A percentile compares a stretch with the other conserved stretches of the same genome.
phyloP scores from a whole-genome alignment of 306 rosid genomes.

The Citrullus colocynthis region DNA sequence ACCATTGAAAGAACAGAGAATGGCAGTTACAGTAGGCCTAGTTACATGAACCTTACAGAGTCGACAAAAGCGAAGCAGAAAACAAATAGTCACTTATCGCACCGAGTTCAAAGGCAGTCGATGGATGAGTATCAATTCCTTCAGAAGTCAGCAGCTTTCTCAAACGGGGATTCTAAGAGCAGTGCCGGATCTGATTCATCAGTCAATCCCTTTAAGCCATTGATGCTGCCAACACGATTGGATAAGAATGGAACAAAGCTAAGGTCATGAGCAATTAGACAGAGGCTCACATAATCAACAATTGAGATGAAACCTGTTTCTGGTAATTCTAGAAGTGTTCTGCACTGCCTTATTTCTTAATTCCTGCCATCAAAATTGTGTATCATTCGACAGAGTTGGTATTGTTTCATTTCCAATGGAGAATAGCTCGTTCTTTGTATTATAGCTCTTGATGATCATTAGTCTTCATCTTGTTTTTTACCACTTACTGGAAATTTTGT shows the following conservation, averaged over 20 bases:
- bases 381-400: neutral
- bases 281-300: neutral
- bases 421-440: constrained; percentile 3
- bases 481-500: neutral
- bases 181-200: constrained; percentile 58
- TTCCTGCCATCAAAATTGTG: constrained; percentile 12
- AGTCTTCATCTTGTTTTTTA: neutral
- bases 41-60: constrained; percentile 79
- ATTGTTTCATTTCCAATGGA: neutral
- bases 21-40: constrained; percentile 39
- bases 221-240: constrained; percentile 29
- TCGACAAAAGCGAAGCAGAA: constrained; percentile 74
- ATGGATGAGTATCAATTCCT: constrained; percentile 89
- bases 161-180: constrained; percentile 70
- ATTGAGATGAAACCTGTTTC: neutral
- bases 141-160: constrained; percentile 43
- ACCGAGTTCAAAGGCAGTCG: constrained; percentile 75
- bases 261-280: constrained; percentile 11
- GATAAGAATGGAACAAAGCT: constrained; percentile 37
- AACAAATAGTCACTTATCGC: constrained; percentile 17
- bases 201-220: constrained; percentile 52
- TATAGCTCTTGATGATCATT: neutral
- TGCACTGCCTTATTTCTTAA: constrained; percentile 58
- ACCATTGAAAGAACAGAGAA: constrained; percentile 66
- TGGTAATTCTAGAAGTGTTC: constrained; percentile 28